A percentile compares a stretch with the other conserved stretches of the same genome.
Evolutionary conservation across 2,329 filamentous ascomycete genomes (phyloP).

Genomic region (Calonectria pseudoreteaudii): DNA sequence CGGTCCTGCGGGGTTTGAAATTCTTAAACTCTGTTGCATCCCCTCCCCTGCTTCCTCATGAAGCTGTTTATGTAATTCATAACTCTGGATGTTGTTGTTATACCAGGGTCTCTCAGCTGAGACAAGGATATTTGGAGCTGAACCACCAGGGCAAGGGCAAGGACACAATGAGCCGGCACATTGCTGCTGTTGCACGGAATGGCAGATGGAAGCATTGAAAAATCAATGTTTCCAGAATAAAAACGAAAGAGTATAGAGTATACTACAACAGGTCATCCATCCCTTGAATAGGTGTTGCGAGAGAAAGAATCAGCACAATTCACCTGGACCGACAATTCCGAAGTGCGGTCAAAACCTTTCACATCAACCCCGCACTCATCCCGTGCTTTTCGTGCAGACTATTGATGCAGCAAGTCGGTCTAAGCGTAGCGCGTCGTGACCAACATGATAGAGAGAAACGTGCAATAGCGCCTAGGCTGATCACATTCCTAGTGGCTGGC

Average conservation of each 20-base stretch:
- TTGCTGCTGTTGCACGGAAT: neutral
- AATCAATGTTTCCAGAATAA: neutral
- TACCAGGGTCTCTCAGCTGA: neutral
- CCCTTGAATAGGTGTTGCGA: neutral
- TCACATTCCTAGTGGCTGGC: neutral
- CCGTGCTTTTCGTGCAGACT: neutral
- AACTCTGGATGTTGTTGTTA: too few relatives aligned
- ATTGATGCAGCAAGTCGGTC: neutral
- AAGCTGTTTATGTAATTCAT: neutral
- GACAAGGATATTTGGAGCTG: neutral
- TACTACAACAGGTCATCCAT: too few relatives aligned
- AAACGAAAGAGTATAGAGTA: too few relatives aligned
- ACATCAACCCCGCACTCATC: neutral
- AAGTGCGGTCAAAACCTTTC: neutral
- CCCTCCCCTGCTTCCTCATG: too few relatives aligned
- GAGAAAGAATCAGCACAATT: neutral
- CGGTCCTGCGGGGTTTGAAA: too few relatives aligned
- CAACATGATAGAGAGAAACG: neutral
- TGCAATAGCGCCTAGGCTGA: neutral
- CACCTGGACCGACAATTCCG: neutral
- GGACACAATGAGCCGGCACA: neutral
- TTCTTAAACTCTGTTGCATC: neutral
- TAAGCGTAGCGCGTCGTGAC: neutral
- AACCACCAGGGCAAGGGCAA: neutral
- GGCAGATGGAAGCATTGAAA: neutral